A percentile compares a stretch with the other conserved stretches of the same genome.
These are phyloP conservation scores for Canavalia gladiata DNA, from an alignment of 306 rosid species.

Conservation along the genomic window DNA sequence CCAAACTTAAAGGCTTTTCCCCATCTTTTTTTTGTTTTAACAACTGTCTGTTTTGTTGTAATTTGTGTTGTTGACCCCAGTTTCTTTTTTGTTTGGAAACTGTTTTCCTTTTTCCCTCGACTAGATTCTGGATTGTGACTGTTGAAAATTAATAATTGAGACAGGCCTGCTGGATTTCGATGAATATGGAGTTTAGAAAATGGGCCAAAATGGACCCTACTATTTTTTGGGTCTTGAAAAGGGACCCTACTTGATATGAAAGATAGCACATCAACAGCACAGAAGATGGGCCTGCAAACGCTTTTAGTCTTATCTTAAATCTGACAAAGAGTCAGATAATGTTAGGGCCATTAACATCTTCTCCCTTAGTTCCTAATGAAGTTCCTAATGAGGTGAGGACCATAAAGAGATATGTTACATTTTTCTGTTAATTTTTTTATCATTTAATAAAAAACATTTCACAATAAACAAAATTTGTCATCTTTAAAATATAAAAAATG, in stretches of 20 bases:
- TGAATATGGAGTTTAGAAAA: background rate
- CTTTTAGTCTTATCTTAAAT: slow-evolving; percentile 3
- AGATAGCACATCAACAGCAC: background rate
- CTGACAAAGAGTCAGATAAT: slow-evolving; percentile 16
- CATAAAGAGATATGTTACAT: background rate
- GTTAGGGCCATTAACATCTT: slow-evolving; percentile 27
- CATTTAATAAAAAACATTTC: too few relatives aligned
- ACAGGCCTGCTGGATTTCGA: slow-evolving; percentile 2
- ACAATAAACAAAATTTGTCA: too few relatives aligned
- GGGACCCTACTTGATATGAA: background rate
- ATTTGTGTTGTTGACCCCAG: background rate
- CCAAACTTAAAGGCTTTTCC: background rate
- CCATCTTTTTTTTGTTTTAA: background rate
- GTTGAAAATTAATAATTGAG: background rate
- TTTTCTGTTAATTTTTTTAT: background rate
- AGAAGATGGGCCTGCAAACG: slow-evolving; percentile 26
- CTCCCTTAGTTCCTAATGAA: background rate
- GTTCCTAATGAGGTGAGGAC: background rate
- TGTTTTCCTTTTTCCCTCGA: background rate
- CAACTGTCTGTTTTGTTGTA: background rate
- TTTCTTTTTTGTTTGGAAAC: background rate
- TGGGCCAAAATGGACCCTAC: slow-evolving; percentile 46
- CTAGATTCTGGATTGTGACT: background rate
- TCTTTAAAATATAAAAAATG: too few relatives aligned
- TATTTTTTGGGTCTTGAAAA: too few relatives aligned